Evolutionary conservation across 441 rosid genomes (phyloP), one percentile per base, ranked within the genome.

Genomic region (Syzygium syzygioides): DNA sequence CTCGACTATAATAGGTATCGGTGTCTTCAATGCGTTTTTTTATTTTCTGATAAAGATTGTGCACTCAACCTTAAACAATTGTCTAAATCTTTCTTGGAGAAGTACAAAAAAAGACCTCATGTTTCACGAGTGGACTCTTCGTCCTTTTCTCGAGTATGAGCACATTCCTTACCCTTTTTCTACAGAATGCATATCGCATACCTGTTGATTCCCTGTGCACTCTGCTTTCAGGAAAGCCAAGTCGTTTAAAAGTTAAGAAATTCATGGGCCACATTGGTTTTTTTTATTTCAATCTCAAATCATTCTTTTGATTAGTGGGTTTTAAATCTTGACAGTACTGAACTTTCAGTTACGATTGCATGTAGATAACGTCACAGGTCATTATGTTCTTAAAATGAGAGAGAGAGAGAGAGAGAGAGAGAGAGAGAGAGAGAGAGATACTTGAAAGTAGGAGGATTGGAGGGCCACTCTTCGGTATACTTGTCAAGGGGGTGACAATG

Each of bases 381-480:
- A 28, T 60, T 12, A 60, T 28, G 32, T 18, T 30, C 37, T 17
- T 34, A 62, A 62, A 62, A n/a, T 14, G 30, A 62, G 14, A 62
- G 20, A n/a, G n/a, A n/a, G n/a, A n/a, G n/a, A n/a, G n/a, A n/a
- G n/a, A n/a, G n/a, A n/a, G n/a, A n/a, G n/a, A n/a, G 14, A 48
- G 20, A 26, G 14, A 50, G 28, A 30, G 64, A 64, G 41, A 34
- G 28, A 13, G 18, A 30, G 86, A n/a, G 87, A 92, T 92, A 95
- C 97, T 92, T 94, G 95, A 95, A 94, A 1, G 93, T 86, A 62
- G 94, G 88, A 86, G 97, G 97, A 15, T 88, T 91, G 4, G 96
- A 91, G 85, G 97, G 97, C 97, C 97, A 95, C 76, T 94, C 96
- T 4, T 91, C 94, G 5, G 89, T 91, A 87, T 93, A 95, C 88